Percentiles rank a stretch among this genome's conserved stretches.
These are phyloP conservation scores for Phytopythium delawarense DNA, from an alignment of 352 stramenopile genomes.

Conservation along the genomic window DNA sequence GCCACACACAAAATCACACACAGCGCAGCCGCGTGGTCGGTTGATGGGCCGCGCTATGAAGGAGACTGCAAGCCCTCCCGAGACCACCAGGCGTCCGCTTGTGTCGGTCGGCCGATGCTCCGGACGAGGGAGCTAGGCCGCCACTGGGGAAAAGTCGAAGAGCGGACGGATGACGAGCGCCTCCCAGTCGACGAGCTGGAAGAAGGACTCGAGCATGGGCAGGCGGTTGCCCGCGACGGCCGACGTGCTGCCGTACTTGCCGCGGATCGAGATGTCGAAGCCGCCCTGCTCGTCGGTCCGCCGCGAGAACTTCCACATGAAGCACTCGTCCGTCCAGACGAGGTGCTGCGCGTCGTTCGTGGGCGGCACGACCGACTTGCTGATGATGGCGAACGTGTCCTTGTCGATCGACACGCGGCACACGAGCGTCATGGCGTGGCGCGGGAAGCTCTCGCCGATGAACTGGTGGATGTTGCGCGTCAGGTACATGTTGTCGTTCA, in stretches of 20 bases:
- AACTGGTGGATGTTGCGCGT: conserved; percentile 87
- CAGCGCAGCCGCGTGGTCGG: neutral
- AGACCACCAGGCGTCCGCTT: neutral
- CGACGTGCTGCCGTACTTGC: conserved; percentile 81
- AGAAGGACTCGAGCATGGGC: conserved; percentile 83
- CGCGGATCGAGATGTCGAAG: conserved; percentile 72
- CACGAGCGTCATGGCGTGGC: conserved; percentile 79
- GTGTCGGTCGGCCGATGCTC: neutral
- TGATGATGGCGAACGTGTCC: conserved; percentile 78
- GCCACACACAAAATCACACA: conserved; percentile 4
- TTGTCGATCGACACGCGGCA: conserved; percentile 81
- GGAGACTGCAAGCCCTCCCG: neutral
- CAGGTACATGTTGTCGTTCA: conserved; percentile 84
- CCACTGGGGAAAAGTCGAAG: conserved; percentile 50
- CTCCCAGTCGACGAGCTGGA: conserved; percentile 83
- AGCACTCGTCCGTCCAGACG: conserved; percentile 87
- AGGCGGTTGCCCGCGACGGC: conserved; percentile 77
- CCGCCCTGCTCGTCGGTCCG: conserved; percentile 45
- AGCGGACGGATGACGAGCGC: conserved; percentile 76
- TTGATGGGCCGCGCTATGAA: neutral
- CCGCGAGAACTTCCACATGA: conserved; percentile 79
- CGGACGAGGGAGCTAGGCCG: conserved; percentile 11
- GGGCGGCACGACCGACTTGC: conserved; percentile 73
- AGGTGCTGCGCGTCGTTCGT: conserved; percentile 81
- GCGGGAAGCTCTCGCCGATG: conserved; percentile 81